Conservation (phyloP, 495 filamentous ascomycete genomes). For the Darksidea phi region DNA sequence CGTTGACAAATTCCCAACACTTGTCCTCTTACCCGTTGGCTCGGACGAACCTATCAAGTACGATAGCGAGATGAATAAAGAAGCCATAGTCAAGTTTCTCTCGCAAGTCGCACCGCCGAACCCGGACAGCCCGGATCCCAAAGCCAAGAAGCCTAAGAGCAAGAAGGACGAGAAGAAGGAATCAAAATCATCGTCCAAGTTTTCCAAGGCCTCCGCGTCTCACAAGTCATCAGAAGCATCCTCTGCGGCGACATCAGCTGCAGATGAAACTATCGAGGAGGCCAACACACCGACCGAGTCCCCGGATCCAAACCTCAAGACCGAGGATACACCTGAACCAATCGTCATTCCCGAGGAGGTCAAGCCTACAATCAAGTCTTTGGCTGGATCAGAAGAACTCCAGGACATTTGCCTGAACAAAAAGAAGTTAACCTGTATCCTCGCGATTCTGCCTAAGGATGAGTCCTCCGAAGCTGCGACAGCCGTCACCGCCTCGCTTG, state of each 20-base stretch:
- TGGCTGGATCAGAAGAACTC: slow-evolving; percentile 58
- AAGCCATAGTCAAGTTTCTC: slow-evolving; percentile 77
- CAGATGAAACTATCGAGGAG: slow-evolving; percentile 47
- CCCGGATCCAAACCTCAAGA: slow-evolving; percentile 46
- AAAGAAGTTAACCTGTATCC: slow-evolving; percentile 80
- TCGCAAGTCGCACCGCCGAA: slow-evolving; percentile 73
- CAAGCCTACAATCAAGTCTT: slow-evolving; percentile 52
- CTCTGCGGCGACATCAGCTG: slow-evolving; percentile 42
- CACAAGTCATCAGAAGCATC: slow-evolving; percentile 46
- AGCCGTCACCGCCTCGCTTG: slow-evolving; percentile 62
- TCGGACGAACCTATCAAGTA: slow-evolving; percentile 68
- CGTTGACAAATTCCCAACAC: slow-evolving; percentile 71
- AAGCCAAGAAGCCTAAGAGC: slow-evolving; percentile 43
- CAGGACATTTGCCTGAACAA: slow-evolving; percentile 67
- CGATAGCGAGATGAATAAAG: slow-evolving; percentile 83
- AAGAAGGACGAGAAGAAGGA: slow-evolving; percentile 49
- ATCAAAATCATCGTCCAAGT: slow-evolving; percentile 40
- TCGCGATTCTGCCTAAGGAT: slow-evolving; percentile 69
- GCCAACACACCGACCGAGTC: slow-evolving; percentile 49
- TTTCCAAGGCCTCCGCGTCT: slow-evolving; percentile 47
- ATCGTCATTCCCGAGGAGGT: slow-evolving; percentile 51
- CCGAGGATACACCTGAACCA: slow-evolving; percentile 51
- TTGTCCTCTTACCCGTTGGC: slow-evolving; percentile 77
- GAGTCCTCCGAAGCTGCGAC: slow-evolving; percentile 45
- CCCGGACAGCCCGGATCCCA: slow-evolving; percentile 62